Evolutionary conservation across 2,329 filamentous ascomycete species (phyloP).

Genomic region (Cytospora piceicola): DNA sequence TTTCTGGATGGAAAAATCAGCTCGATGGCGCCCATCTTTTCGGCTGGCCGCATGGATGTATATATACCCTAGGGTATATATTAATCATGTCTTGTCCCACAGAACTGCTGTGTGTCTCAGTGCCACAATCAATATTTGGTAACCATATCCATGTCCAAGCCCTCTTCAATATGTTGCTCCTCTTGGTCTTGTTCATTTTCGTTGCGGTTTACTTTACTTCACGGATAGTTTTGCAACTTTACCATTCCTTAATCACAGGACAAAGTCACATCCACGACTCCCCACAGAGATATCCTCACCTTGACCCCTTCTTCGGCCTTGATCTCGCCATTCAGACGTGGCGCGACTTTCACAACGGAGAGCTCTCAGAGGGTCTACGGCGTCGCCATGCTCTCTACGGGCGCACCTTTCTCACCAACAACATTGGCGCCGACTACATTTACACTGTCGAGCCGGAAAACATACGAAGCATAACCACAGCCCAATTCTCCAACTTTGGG

Average conservation of each 20-base stretch:
- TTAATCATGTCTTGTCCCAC: neutral
- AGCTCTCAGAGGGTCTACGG: conserved; percentile 21
- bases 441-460: conserved; percentile 29
- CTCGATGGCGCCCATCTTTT: neutral
- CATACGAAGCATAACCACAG: conserved; percentile 18
- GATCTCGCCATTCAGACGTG: conserved; percentile 14
- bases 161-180: neutral
- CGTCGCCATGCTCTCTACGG: conserved; percentile 19
- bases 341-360: conserved; percentile 20
- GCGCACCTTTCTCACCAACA: conserved; percentile 17
- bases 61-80: too few relatives aligned
- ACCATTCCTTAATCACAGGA: neutral
- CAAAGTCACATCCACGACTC: too few relatives aligned
- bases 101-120: neutral
- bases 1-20: neutral
- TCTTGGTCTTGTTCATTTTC: neutral
- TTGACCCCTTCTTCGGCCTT: conserved; percentile 10
- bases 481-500: conserved; percentile 13
- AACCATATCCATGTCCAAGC: neutral
- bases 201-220: neutral
- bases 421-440: conserved; percentile 1
- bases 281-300: conserved; percentile 21
- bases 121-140: neutral
- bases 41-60: neutral
- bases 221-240: neutral